A percentile compares a stretch with the other conserved stretches of the same genome.
Conservation (phyloP, 2,329 filamentous ascomycete species). For the Bipolaris victoriae region DNA sequence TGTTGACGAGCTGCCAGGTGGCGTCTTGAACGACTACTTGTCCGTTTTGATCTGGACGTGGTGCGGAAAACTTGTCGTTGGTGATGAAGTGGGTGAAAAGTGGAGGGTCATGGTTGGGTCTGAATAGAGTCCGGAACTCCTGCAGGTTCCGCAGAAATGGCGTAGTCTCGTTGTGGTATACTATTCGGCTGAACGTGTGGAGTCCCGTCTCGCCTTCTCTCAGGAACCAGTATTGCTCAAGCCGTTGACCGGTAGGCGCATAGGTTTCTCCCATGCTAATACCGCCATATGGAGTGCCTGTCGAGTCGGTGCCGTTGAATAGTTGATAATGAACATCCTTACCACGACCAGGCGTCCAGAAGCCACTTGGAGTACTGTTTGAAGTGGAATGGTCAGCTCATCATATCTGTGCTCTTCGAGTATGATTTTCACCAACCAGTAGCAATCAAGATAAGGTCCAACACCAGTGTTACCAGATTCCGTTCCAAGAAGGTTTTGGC, state of each 20-base stretch:
- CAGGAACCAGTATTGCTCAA: conserved; percentile 71
- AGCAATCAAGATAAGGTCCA: conserved; percentile 46
- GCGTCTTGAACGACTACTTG: conserved; percentile 65
- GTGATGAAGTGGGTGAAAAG: conserved; percentile 69
- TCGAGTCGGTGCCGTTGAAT: conserved; percentile 59
- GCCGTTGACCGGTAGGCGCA: conserved; percentile 61
- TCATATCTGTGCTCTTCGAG: not conserved
- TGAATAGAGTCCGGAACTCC: conserved; percentile 67
- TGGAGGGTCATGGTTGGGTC: conserved; percentile 58
- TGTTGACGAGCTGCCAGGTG: conserved; percentile 65
- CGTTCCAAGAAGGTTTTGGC: conserved; percentile 41
- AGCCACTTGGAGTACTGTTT: conserved; percentile 59
- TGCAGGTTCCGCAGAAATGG: conserved; percentile 65
- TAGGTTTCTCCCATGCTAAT: conserved; percentile 67
- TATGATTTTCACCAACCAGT: conserved; percentile 13
- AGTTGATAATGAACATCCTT: conserved; percentile 55
- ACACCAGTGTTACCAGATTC: conserved; percentile 43
- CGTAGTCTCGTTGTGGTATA: conserved; percentile 64
- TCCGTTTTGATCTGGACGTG: conserved; percentile 55
- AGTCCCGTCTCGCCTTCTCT: conserved; percentile 67
- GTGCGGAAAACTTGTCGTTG: conserved; percentile 60
- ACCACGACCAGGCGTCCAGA: conserved; percentile 64
- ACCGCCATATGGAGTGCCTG: conserved; percentile 61
- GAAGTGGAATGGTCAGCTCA: not conserved
- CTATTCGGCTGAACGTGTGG: conserved; percentile 65